Conservation (phyloP, 2,329 filamentous ascomycete genomes). For the Phoma sp. region DNA sequence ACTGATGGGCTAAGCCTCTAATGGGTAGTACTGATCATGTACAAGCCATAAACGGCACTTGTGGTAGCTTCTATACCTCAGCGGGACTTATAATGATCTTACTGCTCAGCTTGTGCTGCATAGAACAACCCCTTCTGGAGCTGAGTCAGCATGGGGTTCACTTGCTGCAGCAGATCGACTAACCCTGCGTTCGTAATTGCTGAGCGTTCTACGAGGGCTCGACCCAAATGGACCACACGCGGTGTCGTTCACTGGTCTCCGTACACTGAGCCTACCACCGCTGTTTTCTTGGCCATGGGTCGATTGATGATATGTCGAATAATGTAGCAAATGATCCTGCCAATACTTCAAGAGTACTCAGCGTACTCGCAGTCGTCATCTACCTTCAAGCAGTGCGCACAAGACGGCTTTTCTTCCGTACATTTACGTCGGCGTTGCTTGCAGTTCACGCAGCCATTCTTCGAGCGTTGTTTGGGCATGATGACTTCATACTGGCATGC, state of each 20-base stretch:
- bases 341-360: conserved; percentile 19
- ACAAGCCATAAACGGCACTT: too few species aligned
- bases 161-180: neutral
- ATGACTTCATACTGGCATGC: conserved; percentile 36
- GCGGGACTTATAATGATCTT: neutral
- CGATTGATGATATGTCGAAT: neutral
- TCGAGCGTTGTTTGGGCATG: conserved; percentile 33
- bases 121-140: neutral
- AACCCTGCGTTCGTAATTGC: neutral
- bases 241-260: neutral
- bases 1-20: too few species aligned
- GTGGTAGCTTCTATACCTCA: too few species aligned
- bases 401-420: conserved; percentile 39
- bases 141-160: neutral
- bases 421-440: conserved; percentile 39
- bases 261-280: neutral
- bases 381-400: conserved; percentile 37
- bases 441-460: conserved; percentile 40
- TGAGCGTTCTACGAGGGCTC: neutral
- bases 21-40: too few species aligned
- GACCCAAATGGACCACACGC: neutral
- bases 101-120: neutral
- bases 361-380: conserved; percentile 39
- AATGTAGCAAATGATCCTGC: neutral
- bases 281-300: neutral